These are phyloP conservation scores for Zarea fungicola DNA, from an alignment of 2,329 filamentous ascomycete genomes.

Conservation along the genomic window DNA sequence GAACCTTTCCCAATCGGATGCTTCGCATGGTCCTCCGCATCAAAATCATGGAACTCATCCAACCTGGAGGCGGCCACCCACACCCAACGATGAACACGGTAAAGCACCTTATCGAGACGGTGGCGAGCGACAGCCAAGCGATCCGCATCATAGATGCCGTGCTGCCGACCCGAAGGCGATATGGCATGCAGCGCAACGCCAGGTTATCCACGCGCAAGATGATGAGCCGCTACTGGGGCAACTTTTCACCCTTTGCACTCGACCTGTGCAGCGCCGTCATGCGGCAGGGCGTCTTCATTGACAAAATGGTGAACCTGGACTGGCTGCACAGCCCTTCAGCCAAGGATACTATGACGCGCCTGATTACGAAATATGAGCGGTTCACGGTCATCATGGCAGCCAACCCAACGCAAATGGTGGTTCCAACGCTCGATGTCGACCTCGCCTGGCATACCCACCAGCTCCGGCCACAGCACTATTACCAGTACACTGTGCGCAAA, in stretches of 20 bases:
- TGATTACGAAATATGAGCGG: conserved; percentile 59
- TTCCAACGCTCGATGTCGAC: conserved; percentile 71
- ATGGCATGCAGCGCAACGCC: conserved; percentile 23
- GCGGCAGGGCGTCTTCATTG: conserved; percentile 59
- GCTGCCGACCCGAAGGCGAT: conserved; percentile 16
- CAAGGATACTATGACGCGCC: conserved; percentile 55
- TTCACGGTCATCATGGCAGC: conserved; percentile 41
- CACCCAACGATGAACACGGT: conserved; percentile 46
- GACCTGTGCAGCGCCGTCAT: conserved; percentile 62
- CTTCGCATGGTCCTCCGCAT: conserved; percentile 42
- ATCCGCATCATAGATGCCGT: conserved; percentile 37
- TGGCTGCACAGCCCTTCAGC: conserved; percentile 71
- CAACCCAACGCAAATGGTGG: conserved; percentile 40
- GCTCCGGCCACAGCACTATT: conserved; percentile 60
- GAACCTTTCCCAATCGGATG: conserved; percentile 54
- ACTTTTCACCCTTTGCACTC: conserved; percentile 57
- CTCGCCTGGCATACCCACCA: conserved; percentile 80
- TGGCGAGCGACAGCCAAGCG: conserved; percentile 32
- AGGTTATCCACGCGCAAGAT: conserved; percentile 54
- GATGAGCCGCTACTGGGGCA: conserved; percentile 68
- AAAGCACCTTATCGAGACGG: conserved; percentile 42
- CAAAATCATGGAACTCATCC: conserved; percentile 36
- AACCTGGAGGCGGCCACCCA: conserved; percentile 19
- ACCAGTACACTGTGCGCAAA: conserved; percentile 44
- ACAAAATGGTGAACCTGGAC: conserved; percentile 72